A percentile compares a stretch with the other conserved stretches of the same genome.
Conservation (phyloP, 352 stramenopile genomes). For the Phytophthora foliorum region DNA sequence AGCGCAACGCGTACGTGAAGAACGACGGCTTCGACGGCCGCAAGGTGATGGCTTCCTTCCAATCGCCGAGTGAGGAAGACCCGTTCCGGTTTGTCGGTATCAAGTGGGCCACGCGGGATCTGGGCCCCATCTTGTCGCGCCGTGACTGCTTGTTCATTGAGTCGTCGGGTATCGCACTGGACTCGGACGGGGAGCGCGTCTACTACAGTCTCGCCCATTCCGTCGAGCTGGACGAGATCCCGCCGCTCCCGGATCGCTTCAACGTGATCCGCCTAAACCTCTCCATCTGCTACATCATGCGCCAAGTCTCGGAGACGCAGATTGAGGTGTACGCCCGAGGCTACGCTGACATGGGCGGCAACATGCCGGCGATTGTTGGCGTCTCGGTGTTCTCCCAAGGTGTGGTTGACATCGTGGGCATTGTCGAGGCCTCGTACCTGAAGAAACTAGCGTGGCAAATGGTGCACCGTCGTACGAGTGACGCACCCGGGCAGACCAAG, state of each 20-base stretch:
- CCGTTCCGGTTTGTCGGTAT: slow-evolving; percentile 64
- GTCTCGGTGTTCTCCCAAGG: slow-evolving; percentile 45
- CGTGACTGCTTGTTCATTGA: slow-evolving; percentile 60
- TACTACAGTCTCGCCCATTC: slow-evolving; percentile 65
- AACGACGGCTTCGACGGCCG: slow-evolving; percentile 50
- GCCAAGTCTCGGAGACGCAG: slow-evolving; percentile 42
- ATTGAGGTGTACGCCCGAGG: slow-evolving; percentile 62
- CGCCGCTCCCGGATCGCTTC: slow-evolving; percentile 28
- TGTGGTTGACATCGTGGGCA: slow-evolving; percentile 41
- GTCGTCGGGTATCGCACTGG: slow-evolving; percentile 51
- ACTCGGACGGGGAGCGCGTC: slow-evolving; percentile 50
- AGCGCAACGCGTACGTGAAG: slow-evolving; percentile 55
- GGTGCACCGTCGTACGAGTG: slow-evolving; percentile 19
- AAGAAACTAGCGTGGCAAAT: slow-evolving; percentile 63
- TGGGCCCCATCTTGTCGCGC: slow-evolving; percentile 48
- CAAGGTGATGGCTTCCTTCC: slow-evolving; percentile 53
- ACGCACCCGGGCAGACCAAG: slow-evolving; percentile 10
- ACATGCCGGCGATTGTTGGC: slow-evolving; percentile 39
- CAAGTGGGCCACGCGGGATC: slow-evolving; percentile 51
- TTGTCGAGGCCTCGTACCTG: slow-evolving; percentile 62
- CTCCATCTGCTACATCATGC: slow-evolving; percentile 64
- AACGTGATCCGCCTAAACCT: slow-evolving; percentile 56
- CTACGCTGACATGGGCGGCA: slow-evolving; percentile 53
- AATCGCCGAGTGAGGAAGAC: slow-evolving; percentile 50
- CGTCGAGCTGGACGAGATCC: slow-evolving; percentile 45